Evolutionary conservation across 2,329 filamentous ascomycete species (phyloP).

Genomic region (Colletotrichum truncatum): DNA sequence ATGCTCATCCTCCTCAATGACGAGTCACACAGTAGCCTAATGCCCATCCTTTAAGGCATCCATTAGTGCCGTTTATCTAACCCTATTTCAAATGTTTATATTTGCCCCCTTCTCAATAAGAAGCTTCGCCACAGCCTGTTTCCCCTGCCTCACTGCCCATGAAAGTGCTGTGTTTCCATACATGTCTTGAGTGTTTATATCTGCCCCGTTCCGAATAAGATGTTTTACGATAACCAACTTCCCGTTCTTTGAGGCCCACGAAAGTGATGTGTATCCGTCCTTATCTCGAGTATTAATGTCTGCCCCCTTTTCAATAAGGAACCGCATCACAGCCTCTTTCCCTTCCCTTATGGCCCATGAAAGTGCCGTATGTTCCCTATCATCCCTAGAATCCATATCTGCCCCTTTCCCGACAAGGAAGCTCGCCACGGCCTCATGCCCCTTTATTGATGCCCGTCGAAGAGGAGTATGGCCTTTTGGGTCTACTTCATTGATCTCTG

Average conservation of each 20-base stretch:
- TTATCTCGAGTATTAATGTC: not conserved
- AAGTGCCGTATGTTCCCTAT: not conserved
- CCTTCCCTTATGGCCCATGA: not conserved
- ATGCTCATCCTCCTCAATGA: no score
- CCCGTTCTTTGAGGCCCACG: not conserved
- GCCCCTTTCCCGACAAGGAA: not conserved
- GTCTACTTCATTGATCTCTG: not conserved
- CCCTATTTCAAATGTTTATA: no score
- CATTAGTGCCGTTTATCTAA: no score
- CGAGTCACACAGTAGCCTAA: no score
- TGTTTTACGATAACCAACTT: not conserved
- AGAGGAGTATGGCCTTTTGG: not conserved
- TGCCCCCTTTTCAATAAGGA: not conserved
- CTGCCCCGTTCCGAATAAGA: not conserved
- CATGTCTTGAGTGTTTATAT: no score
- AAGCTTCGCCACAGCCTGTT: no score
- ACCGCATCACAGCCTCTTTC: not conserved
- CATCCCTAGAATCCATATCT: not conserved
- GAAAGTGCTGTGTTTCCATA: no score
- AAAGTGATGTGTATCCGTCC: not conserved
- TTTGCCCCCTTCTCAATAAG: no score
- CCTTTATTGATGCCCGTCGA: not conserved
- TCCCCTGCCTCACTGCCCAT: no score
- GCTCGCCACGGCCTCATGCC: not conserved
- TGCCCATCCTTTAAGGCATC: no score